Conservation (phyloP, 306 rosid genomes). For the Lathyrus sativus region DNA sequence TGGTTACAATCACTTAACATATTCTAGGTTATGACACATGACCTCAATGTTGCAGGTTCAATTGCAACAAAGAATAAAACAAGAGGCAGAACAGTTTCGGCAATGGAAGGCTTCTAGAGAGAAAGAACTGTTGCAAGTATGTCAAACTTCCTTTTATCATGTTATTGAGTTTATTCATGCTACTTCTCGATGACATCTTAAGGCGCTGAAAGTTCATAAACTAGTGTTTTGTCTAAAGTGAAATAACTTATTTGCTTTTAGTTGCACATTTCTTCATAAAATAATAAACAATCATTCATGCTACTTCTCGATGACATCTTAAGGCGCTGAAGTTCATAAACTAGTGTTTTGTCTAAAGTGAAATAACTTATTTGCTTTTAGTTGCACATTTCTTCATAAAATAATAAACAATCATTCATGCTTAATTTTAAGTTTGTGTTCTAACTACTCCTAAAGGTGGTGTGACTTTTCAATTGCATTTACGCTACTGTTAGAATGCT, state of each 20-base stretch:
- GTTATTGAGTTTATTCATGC: slow-evolving; percentile 23
- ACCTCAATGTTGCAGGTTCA: slow-evolving; percentile 69
- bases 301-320: no score
- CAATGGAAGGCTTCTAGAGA: slow-evolving; percentile 99
- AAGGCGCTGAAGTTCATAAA: no score
- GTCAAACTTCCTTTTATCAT: slow-evolving; percentile 34
- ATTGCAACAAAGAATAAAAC: slow-evolving; percentile 93
- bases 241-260: slow-evolving; percentile 11
- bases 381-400: slow-evolving; percentile 24
- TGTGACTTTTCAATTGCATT: slow-evolving; percentile 27
- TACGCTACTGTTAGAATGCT: slow-evolving; percentile 21
- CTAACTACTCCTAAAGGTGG: slow-evolving; percentile 22
- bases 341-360: slow-evolving; percentile 16
- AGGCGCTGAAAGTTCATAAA: slow-evolving; percentile 19
- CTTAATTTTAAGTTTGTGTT: slow-evolving; percentile 11
- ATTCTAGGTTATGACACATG: slow-evolving; percentile 26
- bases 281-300: slow-evolving; percentile 18
- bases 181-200: slow-evolving; percentile 26
- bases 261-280: slow-evolving; percentile 24
- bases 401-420: slow-evolving; percentile 18
- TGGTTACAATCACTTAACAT: slow-evolving; percentile 26
- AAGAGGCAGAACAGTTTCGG: slow-evolving; percentile 99
- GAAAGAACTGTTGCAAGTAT: slow-evolving; percentile 95
- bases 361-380: slow-evolving; percentile 11
- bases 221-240: slow-evolving; percentile 16